These are phyloP conservation scores for Cupressus sempervirens DNA, from an alignment of 75 land plant genomes.

Conservation along the genomic window DNA sequence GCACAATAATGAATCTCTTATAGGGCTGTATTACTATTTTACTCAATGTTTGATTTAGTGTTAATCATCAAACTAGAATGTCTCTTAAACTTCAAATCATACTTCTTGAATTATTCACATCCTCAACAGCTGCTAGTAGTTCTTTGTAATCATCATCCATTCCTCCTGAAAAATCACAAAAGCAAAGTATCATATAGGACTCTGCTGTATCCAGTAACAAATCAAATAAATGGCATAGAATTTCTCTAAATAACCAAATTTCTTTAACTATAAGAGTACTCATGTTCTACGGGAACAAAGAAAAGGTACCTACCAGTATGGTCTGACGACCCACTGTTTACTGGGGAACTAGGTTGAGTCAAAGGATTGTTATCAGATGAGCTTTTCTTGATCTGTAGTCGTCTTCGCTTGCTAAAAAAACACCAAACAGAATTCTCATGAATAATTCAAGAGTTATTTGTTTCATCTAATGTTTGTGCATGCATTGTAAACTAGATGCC, in stretches of 20 bases:
- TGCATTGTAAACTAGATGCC: background rate
- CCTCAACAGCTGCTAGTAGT: conserved; percentile 62
- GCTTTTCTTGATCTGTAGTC: conserved; percentile 54
- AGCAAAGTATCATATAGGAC: background rate
- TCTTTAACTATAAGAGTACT: background rate
- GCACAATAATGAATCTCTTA: background rate
- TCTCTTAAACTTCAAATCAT: conserved; percentile 15
- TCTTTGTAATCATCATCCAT: conserved; percentile 75
- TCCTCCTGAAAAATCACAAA: conserved; percentile 43
- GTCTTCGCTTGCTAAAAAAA: conserved; percentile 58
- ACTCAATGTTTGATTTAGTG: background rate
- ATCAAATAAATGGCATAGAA: background rate
- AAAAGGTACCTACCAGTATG: conserved; percentile 44
- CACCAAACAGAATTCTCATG: background rate
- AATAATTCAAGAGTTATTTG: background rate
- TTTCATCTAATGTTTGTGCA: background rate
- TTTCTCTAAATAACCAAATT: background rate
- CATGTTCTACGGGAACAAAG: background rate
- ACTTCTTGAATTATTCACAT: conserved; percentile 63
- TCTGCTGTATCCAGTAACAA: background rate
- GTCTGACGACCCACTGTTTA: conserved; percentile 36
- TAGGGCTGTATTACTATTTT: background rate
- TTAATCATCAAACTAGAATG: background rate
- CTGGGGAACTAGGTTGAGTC: conserved; percentile 43
- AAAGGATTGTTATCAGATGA: conserved; percentile 67